Evolutionary conservation across 345 rosid genomes (phyloP).

Genomic region (Eucalyptus erythrocorys): DNA sequence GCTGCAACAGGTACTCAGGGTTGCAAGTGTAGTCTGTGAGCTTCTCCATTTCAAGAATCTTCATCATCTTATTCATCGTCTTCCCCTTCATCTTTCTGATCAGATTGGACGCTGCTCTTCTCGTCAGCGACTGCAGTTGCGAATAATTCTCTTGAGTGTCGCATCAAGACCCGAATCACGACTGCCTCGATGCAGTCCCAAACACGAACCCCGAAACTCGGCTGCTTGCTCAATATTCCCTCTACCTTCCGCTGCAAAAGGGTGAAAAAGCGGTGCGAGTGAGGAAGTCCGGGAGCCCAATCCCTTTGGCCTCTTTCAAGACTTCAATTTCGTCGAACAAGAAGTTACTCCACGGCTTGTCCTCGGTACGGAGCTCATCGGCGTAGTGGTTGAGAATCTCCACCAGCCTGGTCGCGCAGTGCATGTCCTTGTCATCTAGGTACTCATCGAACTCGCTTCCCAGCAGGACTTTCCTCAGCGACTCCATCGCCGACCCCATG

Average conservation of each 20-base stretch:
- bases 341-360: not conserved
- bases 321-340: slow-evolving; percentile 10
- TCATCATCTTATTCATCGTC: slow-evolving; percentile 6
- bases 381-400: slow-evolving; percentile 6
- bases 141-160: not conserved
- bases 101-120: slow-evolving; percentile 3
- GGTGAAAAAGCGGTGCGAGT: slow-evolving; percentile 2
- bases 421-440: slow-evolving; percentile 15
- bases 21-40: slow-evolving; percentile 17
- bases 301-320: slow-evolving; percentile 14
- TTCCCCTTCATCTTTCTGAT: slow-evolving; percentile 13
- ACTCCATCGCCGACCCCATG: slow-evolving; percentile 23
- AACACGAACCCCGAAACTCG: not conserved
- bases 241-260: slow-evolving; percentile 5
- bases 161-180: not conserved
- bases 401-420: slow-evolving; percentile 4
- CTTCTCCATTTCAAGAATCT: slow-evolving; percentile 23
- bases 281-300: slow-evolving; percentile 15
- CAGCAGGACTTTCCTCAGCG: slow-evolving; percentile 17
- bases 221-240: not conserved
- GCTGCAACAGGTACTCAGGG: slow-evolving; percentile 7
- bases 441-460: slow-evolving; percentile 32
- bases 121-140: not conserved
- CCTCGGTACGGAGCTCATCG: not conserved
- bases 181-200: slow-evolving; percentile 13